Evolutionary conservation across 1,284 basidiomycete species (phyloP).

Genomic region (Spongispora temasekensis): DNA sequence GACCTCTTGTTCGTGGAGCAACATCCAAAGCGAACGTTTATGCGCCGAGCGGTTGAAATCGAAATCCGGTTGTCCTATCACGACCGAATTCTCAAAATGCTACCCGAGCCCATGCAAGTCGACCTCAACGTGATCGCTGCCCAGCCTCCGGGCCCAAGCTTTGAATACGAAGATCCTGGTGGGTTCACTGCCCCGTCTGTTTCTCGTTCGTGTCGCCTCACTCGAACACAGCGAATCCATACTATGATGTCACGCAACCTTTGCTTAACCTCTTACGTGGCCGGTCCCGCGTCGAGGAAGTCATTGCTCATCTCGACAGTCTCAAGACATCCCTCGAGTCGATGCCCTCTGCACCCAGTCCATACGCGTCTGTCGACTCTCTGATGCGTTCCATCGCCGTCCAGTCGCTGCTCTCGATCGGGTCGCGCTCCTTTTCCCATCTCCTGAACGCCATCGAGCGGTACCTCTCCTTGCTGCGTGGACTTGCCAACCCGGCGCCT

Average conservation of each 20-base stretch:
- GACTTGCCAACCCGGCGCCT: constrained; percentile 47
- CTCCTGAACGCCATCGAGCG: constrained; percentile 97
- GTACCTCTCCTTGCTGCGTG: constrained; percentile 87
- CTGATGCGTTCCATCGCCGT: constrained; percentile 80
- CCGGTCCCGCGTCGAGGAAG: constrained; percentile 75
- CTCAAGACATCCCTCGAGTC: constrained; percentile 66
- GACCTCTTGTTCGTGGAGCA: constrained; percentile 72
- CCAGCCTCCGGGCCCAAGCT: constrained; percentile 81
- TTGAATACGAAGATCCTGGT: constrained; percentile 81
- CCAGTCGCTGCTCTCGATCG: constrained; percentile 89
- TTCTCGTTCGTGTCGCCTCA: constrained; percentile 2
- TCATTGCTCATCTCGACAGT: constrained; percentile 74
- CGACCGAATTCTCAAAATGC: constrained; percentile 88
- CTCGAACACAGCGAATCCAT: constrained; percentile 57
- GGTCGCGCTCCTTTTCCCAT: constrained; percentile 96
- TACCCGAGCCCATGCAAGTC: constrained; percentile 80
- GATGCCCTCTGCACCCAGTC: constrained; percentile 44
- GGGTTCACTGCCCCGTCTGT: constrained; percentile 24
- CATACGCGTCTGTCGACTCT: constrained; percentile 59
- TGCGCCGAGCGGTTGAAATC: constrained; percentile 85
- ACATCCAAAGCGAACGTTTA: constrained; percentile 88
- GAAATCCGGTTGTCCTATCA: constrained; percentile 94
- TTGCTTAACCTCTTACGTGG: constrained; percentile 82
- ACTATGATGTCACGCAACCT: constrained; percentile 80
- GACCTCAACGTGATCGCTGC: constrained; percentile 68